Percentiles rank a stretch among this genome's conserved stretches.
Evolutionary conservation across 345 rosid genomes (phyloP).

Genomic region (Xanthoceras sorbifolium): DNA sequence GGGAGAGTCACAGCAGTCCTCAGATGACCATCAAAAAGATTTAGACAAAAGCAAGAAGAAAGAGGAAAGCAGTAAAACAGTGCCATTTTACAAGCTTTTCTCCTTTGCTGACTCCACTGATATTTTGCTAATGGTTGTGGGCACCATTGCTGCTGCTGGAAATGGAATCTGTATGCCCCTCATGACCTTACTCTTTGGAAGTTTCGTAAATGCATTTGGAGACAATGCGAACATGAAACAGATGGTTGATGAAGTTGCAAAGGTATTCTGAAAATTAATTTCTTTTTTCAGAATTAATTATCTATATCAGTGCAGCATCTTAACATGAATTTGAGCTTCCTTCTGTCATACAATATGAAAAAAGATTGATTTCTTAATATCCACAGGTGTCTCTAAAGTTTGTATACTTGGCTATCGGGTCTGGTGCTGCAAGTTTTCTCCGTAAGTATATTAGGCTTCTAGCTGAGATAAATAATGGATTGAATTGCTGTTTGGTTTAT

Average conservation of each 20-base stretch:
- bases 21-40: not conserved
- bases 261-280: constrained; percentile 25
- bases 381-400: constrained; percentile 38
- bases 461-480: not conserved
- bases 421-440: constrained; percentile 25
- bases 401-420: constrained; percentile 40
- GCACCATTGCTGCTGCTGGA: constrained; percentile 36
- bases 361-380: not conserved
- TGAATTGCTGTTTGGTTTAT: not conserved
- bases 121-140: constrained; percentile 33
- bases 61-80: constrained; percentile 20
- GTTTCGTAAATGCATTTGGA: constrained; percentile 43
- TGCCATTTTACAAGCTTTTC: constrained; percentile 43
- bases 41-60: constrained; percentile 16
- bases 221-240: constrained; percentile 16
- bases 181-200: constrained; percentile 38
- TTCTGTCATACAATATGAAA: not conserved
- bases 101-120: constrained; percentile 41
- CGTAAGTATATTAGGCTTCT: constrained; percentile 25
- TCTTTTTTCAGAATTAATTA: not conserved
- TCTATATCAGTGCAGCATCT: not conserved
- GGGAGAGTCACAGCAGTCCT: constrained; percentile 3
- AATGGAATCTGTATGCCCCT: constrained; percentile 41
- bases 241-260: constrained; percentile 31
- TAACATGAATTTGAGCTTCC: not conserved